A percentile compares a stretch with the other conserved stretches of the same genome.
Evolutionary conservation across 345 rosid species (phyloP).

Genomic region (Nasturtium officinale): DNA sequence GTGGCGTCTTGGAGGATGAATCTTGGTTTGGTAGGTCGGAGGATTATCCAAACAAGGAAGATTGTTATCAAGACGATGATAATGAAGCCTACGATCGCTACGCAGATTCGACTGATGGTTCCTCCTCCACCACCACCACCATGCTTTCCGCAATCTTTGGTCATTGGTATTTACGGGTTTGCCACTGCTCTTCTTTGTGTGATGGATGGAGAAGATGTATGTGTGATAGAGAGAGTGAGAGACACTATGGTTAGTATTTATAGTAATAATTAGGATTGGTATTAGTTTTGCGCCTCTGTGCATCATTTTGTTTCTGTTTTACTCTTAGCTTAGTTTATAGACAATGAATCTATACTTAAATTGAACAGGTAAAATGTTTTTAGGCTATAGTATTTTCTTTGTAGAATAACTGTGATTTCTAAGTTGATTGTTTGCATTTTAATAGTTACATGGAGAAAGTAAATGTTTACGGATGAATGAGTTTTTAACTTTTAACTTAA

Average conservation of each 20-base stretch:
- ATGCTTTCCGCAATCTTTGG: slow-evolving; percentile 38
- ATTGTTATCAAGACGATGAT: slow-evolving; percentile 54
- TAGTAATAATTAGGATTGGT: background rate
- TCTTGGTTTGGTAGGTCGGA: slow-evolving; percentile 70
- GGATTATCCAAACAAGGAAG: slow-evolving; percentile 74
- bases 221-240: slow-evolving; percentile 17
- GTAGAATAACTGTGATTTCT: background rate
- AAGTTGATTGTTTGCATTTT: background rate
- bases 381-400: background rate
- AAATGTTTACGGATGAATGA: background rate
- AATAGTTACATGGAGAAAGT: background rate
- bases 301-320: background rate
- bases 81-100: slow-evolving; percentile 54
- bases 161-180: slow-evolving; percentile 26
- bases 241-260: slow-evolving; percentile 2
- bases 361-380: background rate
- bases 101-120: slow-evolving; percentile 20
- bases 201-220: slow-evolving; percentile 26
- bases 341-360: background rate
- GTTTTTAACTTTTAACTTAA: background rate
- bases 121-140: slow-evolving; percentile 26
- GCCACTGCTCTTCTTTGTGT: slow-evolving; percentile 14
- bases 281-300: background rate
- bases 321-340: background rate
- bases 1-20: slow-evolving; percentile 90